These are phyloP conservation scores for Babesia ovis DNA, from an alignment of 169 alveolate genomes.

Conservation along the genomic window DNA sequence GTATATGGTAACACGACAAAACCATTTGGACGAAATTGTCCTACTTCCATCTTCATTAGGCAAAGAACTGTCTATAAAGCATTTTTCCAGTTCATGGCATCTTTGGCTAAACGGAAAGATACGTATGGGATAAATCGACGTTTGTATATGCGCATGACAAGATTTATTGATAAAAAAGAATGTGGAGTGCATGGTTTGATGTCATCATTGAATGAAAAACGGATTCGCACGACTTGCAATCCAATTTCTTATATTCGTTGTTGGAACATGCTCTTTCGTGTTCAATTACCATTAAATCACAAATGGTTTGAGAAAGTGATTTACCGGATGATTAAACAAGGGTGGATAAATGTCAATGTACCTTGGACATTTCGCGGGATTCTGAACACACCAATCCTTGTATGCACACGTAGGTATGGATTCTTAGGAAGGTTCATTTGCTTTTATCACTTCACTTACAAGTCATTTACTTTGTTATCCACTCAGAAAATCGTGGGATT, in stretches of 20 bases:
- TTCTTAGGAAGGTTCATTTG: slow-evolving; percentile 35
- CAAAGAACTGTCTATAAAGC: neutral
- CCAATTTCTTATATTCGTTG: neutral
- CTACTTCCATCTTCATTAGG: neutral
- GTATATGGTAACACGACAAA: neutral
- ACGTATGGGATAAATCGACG: neutral
- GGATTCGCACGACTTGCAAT: neutral
- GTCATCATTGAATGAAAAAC: neutral
- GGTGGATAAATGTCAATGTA: neutral
- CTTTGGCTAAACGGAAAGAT: neutral
- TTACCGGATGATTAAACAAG: slow-evolving; percentile 23
- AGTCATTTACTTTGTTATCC: slow-evolving; percentile 42
- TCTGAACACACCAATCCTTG: slow-evolving; percentile 39
- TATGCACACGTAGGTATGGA: slow-evolving; percentile 37
- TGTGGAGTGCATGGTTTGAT: neutral
- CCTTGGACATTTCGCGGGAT: slow-evolving; percentile 5
- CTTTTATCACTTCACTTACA: slow-evolving; percentile 33
- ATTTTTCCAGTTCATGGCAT: slow-evolving; percentile 3
- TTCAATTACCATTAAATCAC: slow-evolving; percentile 37
- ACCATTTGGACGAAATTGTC: neutral
- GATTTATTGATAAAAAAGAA: slow-evolving; percentile 1
- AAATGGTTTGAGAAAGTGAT: slow-evolving; percentile 60
- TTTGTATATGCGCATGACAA: neutral
- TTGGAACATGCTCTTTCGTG: slow-evolving; percentile 40
- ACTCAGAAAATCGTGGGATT: slow-evolving; percentile 22